Conservation (phyloP, 2,329 filamentous ascomycete species). For the Aspergillus sp. region DNA sequence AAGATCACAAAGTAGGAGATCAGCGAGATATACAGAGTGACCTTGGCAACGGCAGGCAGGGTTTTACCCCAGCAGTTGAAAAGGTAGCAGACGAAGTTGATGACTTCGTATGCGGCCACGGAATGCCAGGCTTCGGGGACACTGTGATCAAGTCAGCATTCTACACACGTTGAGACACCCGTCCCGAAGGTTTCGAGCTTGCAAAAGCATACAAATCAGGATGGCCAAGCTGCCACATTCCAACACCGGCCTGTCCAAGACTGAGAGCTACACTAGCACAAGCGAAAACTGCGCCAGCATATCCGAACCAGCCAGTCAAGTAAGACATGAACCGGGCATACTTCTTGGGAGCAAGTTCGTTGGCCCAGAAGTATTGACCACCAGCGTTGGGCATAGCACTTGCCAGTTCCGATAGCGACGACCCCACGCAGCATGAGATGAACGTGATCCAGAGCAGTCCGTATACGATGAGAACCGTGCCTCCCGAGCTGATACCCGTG, state of each 20-base stretch:
- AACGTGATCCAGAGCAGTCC: constrained; percentile 49
- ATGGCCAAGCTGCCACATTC: constrained; percentile 54
- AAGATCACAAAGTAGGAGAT: constrained; percentile 51
- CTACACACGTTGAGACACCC: neutral
- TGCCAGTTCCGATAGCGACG: constrained; percentile 49
- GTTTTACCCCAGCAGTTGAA: constrained; percentile 48
- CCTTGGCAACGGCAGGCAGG: constrained; percentile 41
- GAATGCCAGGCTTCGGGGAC: constrained; percentile 35
- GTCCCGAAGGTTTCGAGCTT: neutral
- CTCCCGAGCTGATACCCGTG: constrained; percentile 53
- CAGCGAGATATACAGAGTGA: constrained; percentile 48
- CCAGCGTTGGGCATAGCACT: constrained; percentile 53
- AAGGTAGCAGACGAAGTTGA: constrained; percentile 50
- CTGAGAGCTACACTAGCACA: constrained; percentile 53
- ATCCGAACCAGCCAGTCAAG: constrained; percentile 53
- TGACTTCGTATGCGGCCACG: constrained; percentile 47
- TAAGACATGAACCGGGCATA: constrained; percentile 49
- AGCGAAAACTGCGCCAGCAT: constrained; percentile 56
- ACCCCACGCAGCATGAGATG: constrained; percentile 47
- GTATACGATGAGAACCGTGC: constrained; percentile 51
- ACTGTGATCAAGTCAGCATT: constrained; percentile 23
- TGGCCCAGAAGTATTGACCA: constrained; percentile 54
- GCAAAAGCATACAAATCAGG: constrained; percentile 49
- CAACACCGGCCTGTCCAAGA: constrained; percentile 49
- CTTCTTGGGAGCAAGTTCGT: constrained; percentile 47